phyloP scores from a whole-genome alignment of 495 filamentous ascomycete species.

The Tuber borchii region DNA sequence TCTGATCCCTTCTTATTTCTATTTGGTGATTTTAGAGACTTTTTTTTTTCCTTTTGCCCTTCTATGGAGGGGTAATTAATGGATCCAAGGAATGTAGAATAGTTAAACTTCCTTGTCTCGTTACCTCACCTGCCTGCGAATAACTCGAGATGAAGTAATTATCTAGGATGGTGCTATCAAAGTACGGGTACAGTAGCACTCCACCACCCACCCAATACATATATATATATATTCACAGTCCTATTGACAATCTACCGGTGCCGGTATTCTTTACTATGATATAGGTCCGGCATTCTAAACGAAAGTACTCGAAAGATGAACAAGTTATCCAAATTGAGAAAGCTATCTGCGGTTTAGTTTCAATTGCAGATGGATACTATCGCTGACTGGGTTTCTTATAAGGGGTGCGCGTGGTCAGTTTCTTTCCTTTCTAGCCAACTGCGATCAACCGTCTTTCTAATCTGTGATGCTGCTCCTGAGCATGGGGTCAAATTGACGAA shows the following conservation, averaged over 20 bases:
- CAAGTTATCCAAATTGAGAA: not conserved
- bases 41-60: not conserved
- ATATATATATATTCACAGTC: not conserved
- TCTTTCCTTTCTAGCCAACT: not conserved
- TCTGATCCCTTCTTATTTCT: conserved; percentile 1
- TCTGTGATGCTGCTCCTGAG: not conserved
- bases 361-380: not conserved
- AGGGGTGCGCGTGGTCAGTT: not conserved
- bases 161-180: not conserved
- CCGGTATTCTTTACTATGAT: not conserved
- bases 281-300: not conserved
- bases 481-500: not conserved
- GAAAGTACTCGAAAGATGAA: not conserved
- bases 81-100: not conserved
- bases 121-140: not conserved
- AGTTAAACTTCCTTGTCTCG: not conserved
- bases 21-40: not conserved
- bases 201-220: not conserved
- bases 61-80: not conserved
- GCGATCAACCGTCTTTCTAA: not conserved
- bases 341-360: not conserved
- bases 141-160: not conserved
- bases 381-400: not conserved
- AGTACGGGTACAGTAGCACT: not conserved
- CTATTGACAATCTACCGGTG: not conserved